phyloP scores from a whole-genome alignment of 768 basidiomycete genomes.

The Chalciporus pseudorubinellus region DNA sequence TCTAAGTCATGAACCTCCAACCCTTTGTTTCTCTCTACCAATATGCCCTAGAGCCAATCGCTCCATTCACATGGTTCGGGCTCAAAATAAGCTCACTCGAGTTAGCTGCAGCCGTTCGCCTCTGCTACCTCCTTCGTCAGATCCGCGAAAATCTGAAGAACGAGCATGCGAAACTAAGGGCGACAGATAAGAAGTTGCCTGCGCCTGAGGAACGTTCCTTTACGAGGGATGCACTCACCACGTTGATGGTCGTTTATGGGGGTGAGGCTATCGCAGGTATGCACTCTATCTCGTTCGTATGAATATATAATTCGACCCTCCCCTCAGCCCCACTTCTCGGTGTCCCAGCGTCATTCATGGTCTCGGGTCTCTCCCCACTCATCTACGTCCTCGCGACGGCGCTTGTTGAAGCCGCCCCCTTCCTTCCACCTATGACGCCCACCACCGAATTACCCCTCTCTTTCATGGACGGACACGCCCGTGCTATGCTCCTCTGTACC shows the following conservation, averaged over 20 bases:
- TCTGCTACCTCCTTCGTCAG: constrained; percentile 69
- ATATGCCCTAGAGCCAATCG: constrained; percentile 53
- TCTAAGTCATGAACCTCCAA: constrained; percentile 34
- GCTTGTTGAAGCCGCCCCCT: constrained; percentile 59
- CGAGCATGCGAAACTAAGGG: constrained; percentile 41
- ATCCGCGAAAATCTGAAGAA: constrained; percentile 50
- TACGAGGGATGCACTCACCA: constrained; percentile 53
- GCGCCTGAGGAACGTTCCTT: constrained; percentile 53
- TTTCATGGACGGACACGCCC: constrained; percentile 73
- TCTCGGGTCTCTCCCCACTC: constrained; percentile 62
- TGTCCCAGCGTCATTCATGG: constrained; percentile 73
- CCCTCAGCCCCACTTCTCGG: constrained; percentile 60
- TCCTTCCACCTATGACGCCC: constrained; percentile 42
- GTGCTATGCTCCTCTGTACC: constrained; percentile 75
- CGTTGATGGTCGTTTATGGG: constrained; percentile 69
- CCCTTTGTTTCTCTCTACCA: constrained; percentile 52
- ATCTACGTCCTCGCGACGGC: constrained; percentile 64
- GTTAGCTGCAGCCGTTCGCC: constrained; percentile 61
- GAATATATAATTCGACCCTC: not conserved
- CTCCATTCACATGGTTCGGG: constrained; percentile 69
- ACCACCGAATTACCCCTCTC: constrained; percentile 69
- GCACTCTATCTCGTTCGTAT: constrained; percentile 19
- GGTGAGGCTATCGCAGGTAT: constrained; percentile 71
- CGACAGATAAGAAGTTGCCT: constrained; percentile 31
- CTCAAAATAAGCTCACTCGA: constrained; percentile 60